Base-by-base conservation (phyloP, 345 rosid species). In the Gossypium herbaceum region DNA sequence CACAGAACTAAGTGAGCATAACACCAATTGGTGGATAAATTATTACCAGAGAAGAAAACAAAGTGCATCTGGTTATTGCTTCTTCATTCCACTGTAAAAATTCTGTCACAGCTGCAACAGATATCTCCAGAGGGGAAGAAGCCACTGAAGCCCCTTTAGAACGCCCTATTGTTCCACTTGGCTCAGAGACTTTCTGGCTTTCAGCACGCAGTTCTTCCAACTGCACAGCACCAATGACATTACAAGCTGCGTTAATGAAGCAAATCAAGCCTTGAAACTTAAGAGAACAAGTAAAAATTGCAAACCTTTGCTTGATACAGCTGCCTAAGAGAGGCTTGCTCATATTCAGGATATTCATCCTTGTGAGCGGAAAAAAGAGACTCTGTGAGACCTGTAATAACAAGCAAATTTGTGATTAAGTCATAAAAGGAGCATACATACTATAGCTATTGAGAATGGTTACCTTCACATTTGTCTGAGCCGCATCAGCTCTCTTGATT, bases 61-160 rank as follows among this genome's bases (percentile, higher is more conserved):
- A 78, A 51, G 89, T 82, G 91, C 97, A 89, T 93, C 99, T 89
- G 77, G 98, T 81, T 80, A 92, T 88, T 73, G 99, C 93, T 87
- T 96, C 99, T 84, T 96, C 99, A 80, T 93, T 96, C 99, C 98
- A 96, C 51, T 92, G 90, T 70, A 89, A 94, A 86, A 96, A 91
- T 85, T 93, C 99, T 25, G 97, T 93, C 81, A 90, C 99, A 81
- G 89, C 97, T n/a, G 97, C 91, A 71, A 95, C 98, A 82, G 99
- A 90, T 84, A 93, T 91, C 85, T 93, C 94, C 81, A 87, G 97
- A 64, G 82, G 92, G 39, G 92, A 89, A 82, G 94, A 85, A 76
- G 97, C 80, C 61, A 92, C 81, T 52, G 99, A 84, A 82, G 94
- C 91, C 75, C 97, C 99, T 79, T 77, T 96, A 72, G 98, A 90